Conservation (phyloP, 2,329 filamentous ascomycete species). For the Cladosporium oxysporum region DNA sequence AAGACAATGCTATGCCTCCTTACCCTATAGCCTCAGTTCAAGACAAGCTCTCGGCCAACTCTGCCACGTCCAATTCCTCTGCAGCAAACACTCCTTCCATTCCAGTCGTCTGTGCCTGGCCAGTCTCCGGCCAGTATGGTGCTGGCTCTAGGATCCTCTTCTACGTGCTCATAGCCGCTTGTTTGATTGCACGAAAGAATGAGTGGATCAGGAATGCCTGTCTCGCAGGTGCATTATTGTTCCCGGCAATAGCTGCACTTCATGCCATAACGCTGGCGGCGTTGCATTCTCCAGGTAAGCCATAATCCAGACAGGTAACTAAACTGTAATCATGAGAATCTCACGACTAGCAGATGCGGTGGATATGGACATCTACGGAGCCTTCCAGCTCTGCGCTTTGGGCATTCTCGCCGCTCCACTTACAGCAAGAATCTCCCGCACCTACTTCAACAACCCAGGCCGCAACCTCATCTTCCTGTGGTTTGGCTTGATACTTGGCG, state of each 20-base stretch:
- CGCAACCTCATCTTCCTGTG: slow-evolving; percentile 68
- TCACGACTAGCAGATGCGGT: slow-evolving; percentile 54
- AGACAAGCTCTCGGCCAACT: background rate
- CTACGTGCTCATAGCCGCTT: slow-evolving; percentile 64
- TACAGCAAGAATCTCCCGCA: slow-evolving; percentile 61
- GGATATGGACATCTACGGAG: slow-evolving; percentile 69
- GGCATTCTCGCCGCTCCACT: slow-evolving; percentile 65
- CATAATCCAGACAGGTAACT: background rate
- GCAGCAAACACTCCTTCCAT: slow-evolving; percentile 26
- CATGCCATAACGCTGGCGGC: slow-evolving; percentile 64
- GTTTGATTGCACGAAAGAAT: slow-evolving; percentile 61
- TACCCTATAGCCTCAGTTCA: background rate
- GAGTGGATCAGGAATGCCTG: slow-evolving; percentile 66
- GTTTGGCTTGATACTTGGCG: slow-evolving; percentile 45
- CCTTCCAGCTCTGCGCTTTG: slow-evolving; percentile 67
- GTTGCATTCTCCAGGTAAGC: slow-evolving; percentile 60
- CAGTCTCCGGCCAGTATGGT: slow-evolving; percentile 60
- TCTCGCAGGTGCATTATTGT: slow-evolving; percentile 62
- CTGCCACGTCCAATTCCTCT: background rate
- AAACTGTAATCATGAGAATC: background rate
- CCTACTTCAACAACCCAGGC: slow-evolving; percentile 65
- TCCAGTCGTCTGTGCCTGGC: slow-evolving; percentile 59
- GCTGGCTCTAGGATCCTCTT: slow-evolving; percentile 58
- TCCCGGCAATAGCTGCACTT: slow-evolving; percentile 65
- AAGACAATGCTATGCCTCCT: background rate